phyloP scores from a whole-genome alignment of 768 basidiomycete species.

The Naganishia vishniacii region DNA sequence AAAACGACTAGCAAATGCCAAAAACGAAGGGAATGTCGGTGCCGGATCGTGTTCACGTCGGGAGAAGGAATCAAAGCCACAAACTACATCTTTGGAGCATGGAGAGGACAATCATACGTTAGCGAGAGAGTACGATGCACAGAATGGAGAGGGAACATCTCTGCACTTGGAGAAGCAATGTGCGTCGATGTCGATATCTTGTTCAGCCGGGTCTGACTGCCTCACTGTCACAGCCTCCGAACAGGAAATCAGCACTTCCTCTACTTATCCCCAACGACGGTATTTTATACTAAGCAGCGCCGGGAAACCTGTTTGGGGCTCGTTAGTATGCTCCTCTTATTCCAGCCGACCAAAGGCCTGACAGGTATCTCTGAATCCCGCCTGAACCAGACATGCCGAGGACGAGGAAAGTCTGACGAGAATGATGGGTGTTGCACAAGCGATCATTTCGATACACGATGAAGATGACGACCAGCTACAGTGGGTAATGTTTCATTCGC shows the following conservation, averaged over 20 bases:
- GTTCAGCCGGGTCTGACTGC: neutral
- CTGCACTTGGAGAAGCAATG: neutral
- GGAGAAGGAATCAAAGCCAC: too few relatives aligned
- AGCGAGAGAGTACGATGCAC: too few relatives aligned
- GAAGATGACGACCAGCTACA: slow-evolving; percentile 67
- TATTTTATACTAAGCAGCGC: slow-evolving; percentile 93
- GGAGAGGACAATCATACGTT: too few relatives aligned
- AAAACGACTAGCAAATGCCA: neutral
- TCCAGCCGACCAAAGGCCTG: neutral
- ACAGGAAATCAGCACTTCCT: neutral
- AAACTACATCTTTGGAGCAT: too few relatives aligned
- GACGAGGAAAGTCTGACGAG: slow-evolving; percentile 62
- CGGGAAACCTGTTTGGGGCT: slow-evolving; percentile 93
- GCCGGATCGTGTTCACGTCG: too few relatives aligned
- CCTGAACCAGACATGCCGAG: slow-evolving; percentile 19
- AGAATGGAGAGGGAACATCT: too few relatives aligned
- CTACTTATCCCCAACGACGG: slow-evolving; percentile 52
- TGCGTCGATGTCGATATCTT: neutral
- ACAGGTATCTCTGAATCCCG: neutral
- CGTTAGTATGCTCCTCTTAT: slow-evolving; percentile 54
- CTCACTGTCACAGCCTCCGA: neutral
- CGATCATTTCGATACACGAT: slow-evolving; percentile 88
- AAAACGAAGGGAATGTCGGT: neutral
- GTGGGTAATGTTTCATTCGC: slow-evolving; percentile 31
- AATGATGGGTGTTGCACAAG: slow-evolving; percentile 86